Evolutionary conservation across 257 asterid species (phyloP).

Genomic region (Penstemon eatonii): DNA sequence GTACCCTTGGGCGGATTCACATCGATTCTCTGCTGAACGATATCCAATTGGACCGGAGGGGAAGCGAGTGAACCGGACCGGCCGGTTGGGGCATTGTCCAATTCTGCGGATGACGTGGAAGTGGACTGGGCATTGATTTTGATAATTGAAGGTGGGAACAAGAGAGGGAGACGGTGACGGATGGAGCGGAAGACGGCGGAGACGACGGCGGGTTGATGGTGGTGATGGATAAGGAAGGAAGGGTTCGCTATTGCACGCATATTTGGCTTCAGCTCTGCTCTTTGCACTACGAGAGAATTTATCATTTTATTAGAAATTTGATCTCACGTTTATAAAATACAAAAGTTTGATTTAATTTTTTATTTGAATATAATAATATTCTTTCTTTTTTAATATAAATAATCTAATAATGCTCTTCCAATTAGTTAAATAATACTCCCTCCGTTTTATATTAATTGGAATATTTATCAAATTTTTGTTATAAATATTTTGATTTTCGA

Average conservation of each 20-base stretch:
- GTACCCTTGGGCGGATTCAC: constrained; percentile 98
- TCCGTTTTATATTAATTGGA: no score
- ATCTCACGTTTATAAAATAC: no score
- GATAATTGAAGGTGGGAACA: constrained; percentile 27
- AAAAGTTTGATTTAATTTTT: no score
- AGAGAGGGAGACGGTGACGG: constrained; percentile 27
- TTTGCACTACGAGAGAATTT: no score
- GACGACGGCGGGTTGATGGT: constrained; percentile 36
- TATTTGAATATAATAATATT: no score
- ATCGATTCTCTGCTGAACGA: constrained; percentile 57
- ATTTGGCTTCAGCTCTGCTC: neutral
- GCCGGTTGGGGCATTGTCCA: constrained; percentile 50
- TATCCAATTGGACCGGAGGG: constrained; percentile 49
- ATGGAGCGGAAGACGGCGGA: constrained; percentile 37
- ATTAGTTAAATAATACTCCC: no score
- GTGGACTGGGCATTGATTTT: constrained; percentile 38
- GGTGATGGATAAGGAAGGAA: constrained; percentile 61
- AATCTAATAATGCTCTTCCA: no score
- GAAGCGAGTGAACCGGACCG: constrained; percentile 65
- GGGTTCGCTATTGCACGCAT: constrained; percentile 56
- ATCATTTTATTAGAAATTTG: no score
- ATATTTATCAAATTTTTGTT: no score
- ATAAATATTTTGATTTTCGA: no score
- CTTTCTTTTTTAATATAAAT: no score
- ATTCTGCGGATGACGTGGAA: constrained; percentile 38